Evolutionary conservation across 2,329 filamentous ascomycete genomes (phyloP).

Genomic region (Epichloe sp.): DNA sequence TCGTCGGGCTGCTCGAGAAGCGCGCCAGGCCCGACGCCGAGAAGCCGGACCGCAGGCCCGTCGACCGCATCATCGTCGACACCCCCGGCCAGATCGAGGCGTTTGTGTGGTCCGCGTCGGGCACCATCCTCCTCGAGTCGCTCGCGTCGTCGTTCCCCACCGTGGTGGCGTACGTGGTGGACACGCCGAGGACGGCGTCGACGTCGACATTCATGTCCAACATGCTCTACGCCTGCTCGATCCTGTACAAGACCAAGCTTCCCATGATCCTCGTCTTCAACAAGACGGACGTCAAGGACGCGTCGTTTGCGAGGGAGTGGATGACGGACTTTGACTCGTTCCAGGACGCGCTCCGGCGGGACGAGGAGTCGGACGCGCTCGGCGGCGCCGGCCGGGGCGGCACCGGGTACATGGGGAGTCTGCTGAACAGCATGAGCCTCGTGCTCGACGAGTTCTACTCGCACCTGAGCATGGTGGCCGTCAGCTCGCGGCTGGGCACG

Average conservation of each 20-base stretch:
- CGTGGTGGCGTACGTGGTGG: slow-evolving; percentile 93
- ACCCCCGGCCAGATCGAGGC: slow-evolving; percentile 98
- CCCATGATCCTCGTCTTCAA: slow-evolving; percentile 99
- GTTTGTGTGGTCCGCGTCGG: slow-evolving; percentile 95
- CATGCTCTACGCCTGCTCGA: slow-evolving; percentile 98
- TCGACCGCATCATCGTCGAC: slow-evolving; percentile 81
- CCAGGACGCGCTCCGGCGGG: slow-evolving; percentile 67
- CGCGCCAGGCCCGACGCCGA: slow-evolving; percentile 53
- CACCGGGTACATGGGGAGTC: slow-evolving; percentile 89
- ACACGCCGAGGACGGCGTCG: slow-evolving; percentile 83
- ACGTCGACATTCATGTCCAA: slow-evolving; percentile 99
- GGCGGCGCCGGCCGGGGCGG: slow-evolving; percentile 60
- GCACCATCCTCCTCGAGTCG: slow-evolving; percentile 84
- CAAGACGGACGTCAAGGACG: slow-evolving; percentile 92
- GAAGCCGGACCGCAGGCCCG: slow-evolving; percentile 46
- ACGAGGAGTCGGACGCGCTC: slow-evolving; percentile 67
- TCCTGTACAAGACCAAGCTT: slow-evolving; percentile 95
- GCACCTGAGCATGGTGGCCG: slow-evolving; percentile 82
- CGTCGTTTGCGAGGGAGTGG: slow-evolving; percentile 89
- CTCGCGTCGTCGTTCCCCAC: slow-evolving; percentile 91
- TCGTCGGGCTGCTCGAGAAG: slow-evolving; percentile 81
- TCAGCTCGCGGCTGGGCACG: slow-evolving; percentile 83
- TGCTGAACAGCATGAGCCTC: slow-evolving; percentile 95
- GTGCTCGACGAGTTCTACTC: slow-evolving; percentile 97
- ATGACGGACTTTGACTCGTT: slow-evolving; percentile 99